Evolutionary conservation across 257 asterid species (phyloP).

Genomic region (Solanum rostratum): DNA sequence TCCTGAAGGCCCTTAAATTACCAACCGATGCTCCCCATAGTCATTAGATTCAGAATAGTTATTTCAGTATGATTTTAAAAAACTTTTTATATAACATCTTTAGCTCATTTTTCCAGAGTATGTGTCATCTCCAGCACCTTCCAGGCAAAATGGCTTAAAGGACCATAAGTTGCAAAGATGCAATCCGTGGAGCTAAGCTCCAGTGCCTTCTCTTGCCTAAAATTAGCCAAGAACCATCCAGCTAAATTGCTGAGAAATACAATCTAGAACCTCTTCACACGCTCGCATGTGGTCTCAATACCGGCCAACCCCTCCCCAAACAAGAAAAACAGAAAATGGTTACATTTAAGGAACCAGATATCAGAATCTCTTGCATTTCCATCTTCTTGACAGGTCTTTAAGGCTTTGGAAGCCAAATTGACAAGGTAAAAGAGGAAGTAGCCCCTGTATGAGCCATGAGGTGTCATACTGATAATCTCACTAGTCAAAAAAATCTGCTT

Average conservation of each 20-base stretch:
- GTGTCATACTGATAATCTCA: background rate
- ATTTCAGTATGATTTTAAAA: background rate
- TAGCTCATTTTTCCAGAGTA: background rate
- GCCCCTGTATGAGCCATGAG: background rate
- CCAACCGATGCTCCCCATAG: background rate
- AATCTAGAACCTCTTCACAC: background rate
- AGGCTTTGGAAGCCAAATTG: background rate
- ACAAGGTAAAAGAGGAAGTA: background rate
- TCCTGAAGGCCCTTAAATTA: background rate
- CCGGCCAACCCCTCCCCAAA: background rate
- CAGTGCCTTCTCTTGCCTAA: background rate
- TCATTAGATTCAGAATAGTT: background rate
- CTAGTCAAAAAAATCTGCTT: background rate
- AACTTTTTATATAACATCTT: background rate
- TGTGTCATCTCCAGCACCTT: background rate
- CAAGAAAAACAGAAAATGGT: background rate
- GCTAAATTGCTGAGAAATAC: background rate
- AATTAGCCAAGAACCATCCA: background rate
- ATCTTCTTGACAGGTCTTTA: background rate
- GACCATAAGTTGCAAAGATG: background rate
- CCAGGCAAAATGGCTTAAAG: background rate
- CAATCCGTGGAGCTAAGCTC: background rate
- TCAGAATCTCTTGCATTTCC: background rate
- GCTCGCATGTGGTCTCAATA: background rate
- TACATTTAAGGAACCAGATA: background rate